Percentiles rank a stretch among this genome's conserved stretches.
Evolutionary conservation across 2,329 filamentous ascomycete species (phyloP).

Genomic region (Berkeleyomyces rouxiae): DNA sequence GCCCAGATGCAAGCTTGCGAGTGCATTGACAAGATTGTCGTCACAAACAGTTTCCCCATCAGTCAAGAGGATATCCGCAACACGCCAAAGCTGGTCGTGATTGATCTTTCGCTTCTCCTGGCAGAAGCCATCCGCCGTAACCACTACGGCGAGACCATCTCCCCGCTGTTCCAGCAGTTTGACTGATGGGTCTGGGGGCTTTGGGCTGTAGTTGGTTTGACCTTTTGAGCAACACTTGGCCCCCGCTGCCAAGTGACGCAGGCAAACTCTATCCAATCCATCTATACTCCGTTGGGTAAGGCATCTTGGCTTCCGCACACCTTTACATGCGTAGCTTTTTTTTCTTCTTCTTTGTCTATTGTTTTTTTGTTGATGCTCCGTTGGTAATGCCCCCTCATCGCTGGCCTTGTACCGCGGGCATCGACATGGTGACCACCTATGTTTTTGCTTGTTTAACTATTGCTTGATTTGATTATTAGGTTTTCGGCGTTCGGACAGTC

Average conservation of each 20-base stretch:
- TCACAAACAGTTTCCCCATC: conserved; percentile 96
- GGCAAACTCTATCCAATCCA: background rate
- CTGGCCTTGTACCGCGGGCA: background rate
- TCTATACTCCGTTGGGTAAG: conserved; percentile 5
- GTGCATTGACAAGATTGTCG: conserved; percentile 83
- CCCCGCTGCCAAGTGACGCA: background rate
- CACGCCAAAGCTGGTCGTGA: conserved; percentile 68
- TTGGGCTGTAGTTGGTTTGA: background rate
- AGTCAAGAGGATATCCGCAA: conserved; percentile 52
- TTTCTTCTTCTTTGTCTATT: background rate
- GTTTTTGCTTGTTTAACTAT: background rate
- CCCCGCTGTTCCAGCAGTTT: conserved; percentile 50
- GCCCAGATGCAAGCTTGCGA: conserved; percentile 83
- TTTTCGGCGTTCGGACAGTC: background rate
- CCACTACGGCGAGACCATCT: conserved; percentile 82
- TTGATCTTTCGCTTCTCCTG: conserved; percentile 76
- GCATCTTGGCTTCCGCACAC: background rate
- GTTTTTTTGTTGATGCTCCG: background rate
- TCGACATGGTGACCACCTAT: background rate
- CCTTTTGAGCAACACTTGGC: background rate
- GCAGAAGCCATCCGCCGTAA: conserved; percentile 89
- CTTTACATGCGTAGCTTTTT: background rate
- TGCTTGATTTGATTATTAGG: background rate
- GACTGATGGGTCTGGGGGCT: conserved; percentile 26
- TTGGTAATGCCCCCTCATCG: background rate